Conservation (phyloP, 495 filamentous ascomycete genomes). For the Penicillium taxi region DNA sequence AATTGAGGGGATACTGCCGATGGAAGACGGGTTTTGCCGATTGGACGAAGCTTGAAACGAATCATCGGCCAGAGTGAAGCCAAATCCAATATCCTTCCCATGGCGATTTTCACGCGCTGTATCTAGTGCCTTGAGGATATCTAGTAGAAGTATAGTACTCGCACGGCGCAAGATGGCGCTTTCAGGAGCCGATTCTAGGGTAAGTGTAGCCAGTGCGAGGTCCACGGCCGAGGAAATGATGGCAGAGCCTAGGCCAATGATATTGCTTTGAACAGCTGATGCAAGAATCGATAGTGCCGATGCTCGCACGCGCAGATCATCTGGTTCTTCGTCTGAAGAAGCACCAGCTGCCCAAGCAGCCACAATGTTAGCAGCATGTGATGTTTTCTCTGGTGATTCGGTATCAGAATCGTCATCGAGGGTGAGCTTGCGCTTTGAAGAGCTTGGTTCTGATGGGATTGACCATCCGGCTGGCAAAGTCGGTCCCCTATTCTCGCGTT, state of each 20-base stretch:
- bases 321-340: constrained; percentile 42
- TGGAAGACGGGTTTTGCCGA: constrained; percentile 15
- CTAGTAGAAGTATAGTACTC: constrained; percentile 60
- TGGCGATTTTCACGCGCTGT: constrained; percentile 37
- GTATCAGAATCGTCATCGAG: constrained; percentile 31
- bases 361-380: constrained; percentile 55
- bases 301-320: constrained; percentile 70
- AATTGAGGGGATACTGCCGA: constrained; percentile 53
- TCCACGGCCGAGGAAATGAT: constrained; percentile 56
- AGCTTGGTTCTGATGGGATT: constrained; percentile 15
- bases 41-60: not conserved
- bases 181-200: constrained; percentile 54
- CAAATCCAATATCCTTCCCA: constrained; percentile 49
- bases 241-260: constrained; percentile 49
- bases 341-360: constrained; percentile 65
- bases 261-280: constrained; percentile 56
- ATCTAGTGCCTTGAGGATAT: constrained; percentile 59
- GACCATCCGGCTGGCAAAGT: constrained; percentile 27
- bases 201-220: constrained; percentile 55
- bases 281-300: constrained; percentile 71
- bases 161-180: constrained; percentile 67
- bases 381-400: constrained; percentile 43
- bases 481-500: constrained; percentile 29
- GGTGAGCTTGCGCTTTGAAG: constrained; percentile 12
- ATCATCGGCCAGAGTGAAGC: constrained; percentile 44